Base-by-base conservation (phyloP, 441 rosid genomes). In the Populus trichocarpa region DNA sequence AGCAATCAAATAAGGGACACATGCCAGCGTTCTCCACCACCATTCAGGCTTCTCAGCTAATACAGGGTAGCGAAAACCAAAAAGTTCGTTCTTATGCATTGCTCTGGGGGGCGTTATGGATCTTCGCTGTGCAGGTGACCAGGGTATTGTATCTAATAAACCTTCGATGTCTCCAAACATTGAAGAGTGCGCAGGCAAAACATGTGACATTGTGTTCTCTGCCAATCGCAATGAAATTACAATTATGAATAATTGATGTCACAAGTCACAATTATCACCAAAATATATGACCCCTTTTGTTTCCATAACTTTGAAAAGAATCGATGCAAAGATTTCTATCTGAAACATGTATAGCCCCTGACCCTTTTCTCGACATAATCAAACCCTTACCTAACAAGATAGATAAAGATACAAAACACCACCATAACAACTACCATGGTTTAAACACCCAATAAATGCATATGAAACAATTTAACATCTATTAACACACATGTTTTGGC, bases 1-100 rank as follows among this genome's bases (percentile, higher is more conserved):
- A 2, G 99, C 90, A 70, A 95, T 80, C 78, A 90, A 38, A 76
- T 92, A 93, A 33, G 97, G 96, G 32, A 88, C 63, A 73, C 88
- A 83, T 64, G 97, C 90, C 68, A 92, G 75, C 28, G 94, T 90
- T 77, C 97, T 90, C 91, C 92, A 87, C 94, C 92, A 90, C 97
- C 97, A 94, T 63, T 89, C 90, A 42, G 93, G 97, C 76, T 88
- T 90, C 85, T 87, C 88, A 2, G 68, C 59, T 61, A 87, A 74
- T 73, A 75, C 82, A 18, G 94, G 96, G 61, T 81, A 78, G 50
- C 81, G 86, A 74, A 91, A 81, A 77, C 85, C 81, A 77, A 88
- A 88, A 50, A 86, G 70, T 11, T 88, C 84, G 40, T 83, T 82
- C 80, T 84, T 82, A 22, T 59, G 65, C 65, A 74, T 75, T 25